phyloP scores from a whole-genome alignment of 352 stramenopile species.

The Phytophthora sansomeana region DNA sequence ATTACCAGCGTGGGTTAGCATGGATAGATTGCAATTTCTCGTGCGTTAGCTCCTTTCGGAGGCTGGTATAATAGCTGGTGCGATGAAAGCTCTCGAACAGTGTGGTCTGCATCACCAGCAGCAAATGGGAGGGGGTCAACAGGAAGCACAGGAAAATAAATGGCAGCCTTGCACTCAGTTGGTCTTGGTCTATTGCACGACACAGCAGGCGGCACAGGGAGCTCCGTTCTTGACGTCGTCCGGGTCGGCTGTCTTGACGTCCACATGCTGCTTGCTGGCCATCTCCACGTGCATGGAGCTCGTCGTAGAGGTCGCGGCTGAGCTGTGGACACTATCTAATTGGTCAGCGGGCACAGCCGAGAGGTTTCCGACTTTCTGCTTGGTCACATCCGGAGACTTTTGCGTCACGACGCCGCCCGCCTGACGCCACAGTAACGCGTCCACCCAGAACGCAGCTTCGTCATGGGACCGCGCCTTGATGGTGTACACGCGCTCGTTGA shows the following conservation, averaged over 20 bases:
- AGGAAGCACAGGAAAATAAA: conserved; percentile 35
- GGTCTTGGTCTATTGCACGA: conserved; percentile 63
- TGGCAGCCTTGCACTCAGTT: conserved; percentile 15
- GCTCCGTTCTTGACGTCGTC: conserved; percentile 54
- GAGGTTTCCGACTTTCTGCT: conserved; percentile 45
- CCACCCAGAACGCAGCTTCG: conserved; percentile 89
- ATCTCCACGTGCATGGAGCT: conserved; percentile 38
- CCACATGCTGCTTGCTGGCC: conserved; percentile 37
- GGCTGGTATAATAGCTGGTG: conserved; percentile 43
- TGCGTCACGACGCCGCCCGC: conserved; percentile 81
- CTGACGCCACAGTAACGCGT: conserved; percentile 87
- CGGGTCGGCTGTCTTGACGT: conserved; percentile 21
- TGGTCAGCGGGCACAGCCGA: conserved; percentile 47
- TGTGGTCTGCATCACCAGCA: conserved; percentile 12
- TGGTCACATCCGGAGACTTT: conserved; percentile 69
- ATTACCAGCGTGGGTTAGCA: conserved; percentile 30
- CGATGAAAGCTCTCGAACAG: conserved; percentile 26
- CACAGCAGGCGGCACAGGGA: conserved; percentile 70
- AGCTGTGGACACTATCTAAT: conserved; percentile 37
- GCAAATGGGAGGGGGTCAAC: conserved; percentile 7
- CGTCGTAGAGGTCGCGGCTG: conserved; percentile 21
- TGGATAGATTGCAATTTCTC: conserved; percentile 47
- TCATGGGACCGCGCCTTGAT: conserved; percentile 90
- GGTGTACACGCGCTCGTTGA: conserved; percentile 92
- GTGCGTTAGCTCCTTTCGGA: conserved; percentile 39